Evolutionary conservation across 805 yeast genomes (phyloP), one percentile per base, ranked within the genome.

Genomic region (Candida boleticola): DNA sequence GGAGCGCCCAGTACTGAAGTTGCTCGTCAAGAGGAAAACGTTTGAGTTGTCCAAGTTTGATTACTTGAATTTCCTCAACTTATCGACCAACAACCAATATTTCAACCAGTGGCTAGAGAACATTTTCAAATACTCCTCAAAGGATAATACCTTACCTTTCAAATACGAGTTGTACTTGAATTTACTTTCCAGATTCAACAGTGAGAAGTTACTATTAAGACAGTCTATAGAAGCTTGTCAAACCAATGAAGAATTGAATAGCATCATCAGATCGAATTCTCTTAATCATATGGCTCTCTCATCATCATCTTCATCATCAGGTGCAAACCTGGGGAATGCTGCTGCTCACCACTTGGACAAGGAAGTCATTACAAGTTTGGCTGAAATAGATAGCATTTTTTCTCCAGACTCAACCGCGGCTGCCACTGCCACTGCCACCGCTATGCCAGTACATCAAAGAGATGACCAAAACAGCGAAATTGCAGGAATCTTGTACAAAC

Each of bases 401-500:
- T 49, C 63, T 2, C 44, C 38, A 6, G 21, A 39, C 3, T 18
- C 11, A 4, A 17, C 35, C 9, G 20, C 35, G 5, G 35, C 18
- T 17, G 13, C 26, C 9, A 21, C 33, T 6, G 33, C 32, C 4
- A 31, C 29, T 5, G 37, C 42, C 6, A 36, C 27, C 27, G 27
- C 27, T 7, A 7, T 23, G 27, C 27, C 27, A 7, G 10, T 23
- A 7, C 27, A 23, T 7, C 35, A 6, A 7, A 16, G 22, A 10
- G 48, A 55, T 19, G 64, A 59, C 35, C 61, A 58, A 32, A 56
- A 55, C 29, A 54, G 66, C 4, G 66, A 63, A 33, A 58, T 62
- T 41, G 54, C 67, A 5, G 86, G 85, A 0, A 70, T 80, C 10
- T 55, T 81, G n/a, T 80, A 76, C 52, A 71, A 79, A 1, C 63